Evolutionary conservation across 2,329 filamentous ascomycete species (phyloP), one percentile per base, ranked within the genome.

Genomic region (Stagonosporopsis chrysanthemi): DNA sequence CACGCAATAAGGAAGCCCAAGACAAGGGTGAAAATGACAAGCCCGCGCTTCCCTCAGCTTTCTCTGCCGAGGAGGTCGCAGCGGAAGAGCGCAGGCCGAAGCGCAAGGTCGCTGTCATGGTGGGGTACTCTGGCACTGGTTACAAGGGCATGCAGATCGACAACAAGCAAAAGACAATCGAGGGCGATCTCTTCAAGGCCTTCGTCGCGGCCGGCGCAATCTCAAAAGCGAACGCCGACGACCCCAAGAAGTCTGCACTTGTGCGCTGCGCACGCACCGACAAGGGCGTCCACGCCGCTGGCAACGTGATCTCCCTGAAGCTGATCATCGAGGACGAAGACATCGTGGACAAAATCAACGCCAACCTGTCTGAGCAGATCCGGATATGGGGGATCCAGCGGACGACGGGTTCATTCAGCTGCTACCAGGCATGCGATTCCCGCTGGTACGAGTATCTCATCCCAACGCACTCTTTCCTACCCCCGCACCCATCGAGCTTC

Each of bases 361-460:
- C 87, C 33, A 81, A 90, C 53, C 83, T 99, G 38, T 90, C 90
- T 2, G 84, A 89, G 4, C 95, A 99, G 79, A 99, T 99, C 63
- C 87, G 95, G 48, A 85, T 99, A 2, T 99, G 95, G 95, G 95
- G 92, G 3, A 92, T 97, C 60, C 88, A 96, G 76, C 84, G 92
- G 48, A 96, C 94, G 0, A 94, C 89, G 73, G 94, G 93, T 64
- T 87, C 88, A 65, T 99, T 98, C 81, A 97, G 91, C 77, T 94
- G 91, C 78, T 99, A 99, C 78, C 90, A 96, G 73, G 86, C 91
- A 53, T 97, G 94, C 78, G 95, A 99, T 77, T 97, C 92, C 24
- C 85, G 95, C 66, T 96, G 93, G 83, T 99, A 99, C 78, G 95
- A 99, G 79, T 99, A 99, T 74, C 82, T 99, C 49, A 91, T 99